These are phyloP conservation scores for Curvularia spicifera DNA, from an alignment of 2,329 filamentous ascomycete genomes.

Conservation along the genomic window DNA sequence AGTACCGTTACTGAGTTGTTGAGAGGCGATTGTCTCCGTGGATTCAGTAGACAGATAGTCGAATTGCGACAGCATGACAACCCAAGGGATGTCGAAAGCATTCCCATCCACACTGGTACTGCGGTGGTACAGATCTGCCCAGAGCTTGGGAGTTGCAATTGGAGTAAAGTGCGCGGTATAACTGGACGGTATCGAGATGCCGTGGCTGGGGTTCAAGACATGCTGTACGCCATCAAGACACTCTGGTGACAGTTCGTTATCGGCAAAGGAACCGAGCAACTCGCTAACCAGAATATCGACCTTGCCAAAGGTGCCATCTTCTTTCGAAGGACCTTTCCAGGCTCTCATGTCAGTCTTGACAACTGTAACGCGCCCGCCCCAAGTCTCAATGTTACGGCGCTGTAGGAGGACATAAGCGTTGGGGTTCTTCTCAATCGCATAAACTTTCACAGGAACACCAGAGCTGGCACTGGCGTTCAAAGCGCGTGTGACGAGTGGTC, in stretches of 20 bases:
- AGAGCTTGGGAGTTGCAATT: constrained; percentile 83
- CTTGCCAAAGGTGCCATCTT: constrained; percentile 63
- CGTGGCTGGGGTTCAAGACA: constrained; percentile 77
- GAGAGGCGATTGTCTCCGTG: constrained; percentile 50
- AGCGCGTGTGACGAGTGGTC: constrained; percentile 87
- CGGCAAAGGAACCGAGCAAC: constrained; percentile 90
- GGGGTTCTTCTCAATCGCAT: constrained; percentile 97
- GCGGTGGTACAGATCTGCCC: constrained; percentile 77
- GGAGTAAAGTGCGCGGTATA: constrained; percentile 96
- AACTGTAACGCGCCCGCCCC: constrained; percentile 80
- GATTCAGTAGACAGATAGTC: constrained; percentile 75
- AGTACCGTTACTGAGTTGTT: constrained; percentile 56
- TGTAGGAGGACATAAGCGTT: constrained; percentile 95
- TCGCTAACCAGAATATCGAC: constrained; percentile 96
- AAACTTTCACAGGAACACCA: constrained; percentile 80
- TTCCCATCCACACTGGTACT: constrained; percentile 64
- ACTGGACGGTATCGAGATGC: constrained; percentile 90
- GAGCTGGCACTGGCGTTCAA: constrained; percentile 78
- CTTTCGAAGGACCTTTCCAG: constrained; percentile 80
- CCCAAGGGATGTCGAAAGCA: constrained; percentile 90
- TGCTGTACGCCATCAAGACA: constrained; percentile 95
- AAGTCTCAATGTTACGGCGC: constrained; percentile 79
- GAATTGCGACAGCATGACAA: constrained; percentile 88
- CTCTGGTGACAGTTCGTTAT: constrained; percentile 96
- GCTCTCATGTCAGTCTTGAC: constrained; percentile 97